phyloP scores from a whole-genome alignment of 768 basidiomycete genomes.

The Tubosaeta brunneosetosa region DNA sequence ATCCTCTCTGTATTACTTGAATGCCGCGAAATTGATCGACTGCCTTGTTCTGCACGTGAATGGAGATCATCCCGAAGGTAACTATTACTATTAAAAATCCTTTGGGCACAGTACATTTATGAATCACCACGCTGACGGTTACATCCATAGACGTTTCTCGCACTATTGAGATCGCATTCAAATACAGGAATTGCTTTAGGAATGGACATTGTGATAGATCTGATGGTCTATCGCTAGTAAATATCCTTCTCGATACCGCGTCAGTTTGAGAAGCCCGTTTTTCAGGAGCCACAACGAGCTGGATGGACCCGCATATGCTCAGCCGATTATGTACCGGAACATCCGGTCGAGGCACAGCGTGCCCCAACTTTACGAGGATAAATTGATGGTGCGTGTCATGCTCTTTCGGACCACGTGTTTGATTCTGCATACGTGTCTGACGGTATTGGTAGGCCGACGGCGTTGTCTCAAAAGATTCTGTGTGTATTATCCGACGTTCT shows the following conservation, averaged over 20 bases:
- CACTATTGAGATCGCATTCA: conserved; percentile 84
- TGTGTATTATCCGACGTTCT: conserved; percentile 45
- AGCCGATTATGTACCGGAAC: conserved; percentile 87
- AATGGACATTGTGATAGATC: conserved; percentile 89
- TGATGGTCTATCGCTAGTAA: conserved; percentile 83
- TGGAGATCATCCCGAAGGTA: conserved; percentile 84
- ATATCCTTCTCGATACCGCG: conserved; percentile 11
- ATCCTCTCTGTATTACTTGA: conserved; percentile 84
- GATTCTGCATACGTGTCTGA: neutral
- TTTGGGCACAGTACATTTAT: neutral
- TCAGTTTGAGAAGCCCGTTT: neutral
- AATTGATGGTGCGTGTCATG: conserved; percentile 53
- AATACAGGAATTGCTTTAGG: conserved; percentile 81
- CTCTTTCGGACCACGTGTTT: neutral
- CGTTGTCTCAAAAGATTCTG: conserved; percentile 47
- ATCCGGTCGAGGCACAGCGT: conserved; percentile 75
- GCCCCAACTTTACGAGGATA: conserved; percentile 77
- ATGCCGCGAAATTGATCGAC: conserved; percentile 86
- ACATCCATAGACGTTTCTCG: conserved; percentile 65
- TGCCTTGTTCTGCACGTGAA: conserved; percentile 89
- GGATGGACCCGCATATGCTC: conserved; percentile 82
- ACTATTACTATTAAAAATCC: neutral
- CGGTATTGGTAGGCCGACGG: conserved; percentile 16
- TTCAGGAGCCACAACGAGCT: conserved; percentile 83
- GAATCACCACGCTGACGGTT: neutral